Conservation (phyloP, 1,284 basidiomycete genomes). For the Termitomyces sp. region DNA sequence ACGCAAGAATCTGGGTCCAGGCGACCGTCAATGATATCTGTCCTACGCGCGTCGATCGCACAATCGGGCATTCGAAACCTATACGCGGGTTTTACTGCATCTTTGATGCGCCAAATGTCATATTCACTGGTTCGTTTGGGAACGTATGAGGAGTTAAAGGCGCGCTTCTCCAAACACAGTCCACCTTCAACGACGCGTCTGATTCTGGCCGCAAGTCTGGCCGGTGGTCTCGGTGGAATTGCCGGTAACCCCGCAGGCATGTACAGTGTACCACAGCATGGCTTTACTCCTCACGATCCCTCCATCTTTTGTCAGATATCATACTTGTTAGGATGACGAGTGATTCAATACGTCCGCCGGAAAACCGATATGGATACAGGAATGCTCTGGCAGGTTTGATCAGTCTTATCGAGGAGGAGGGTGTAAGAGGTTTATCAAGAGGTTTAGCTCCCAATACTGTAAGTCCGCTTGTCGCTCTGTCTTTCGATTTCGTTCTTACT, state of each 20-base stretch:
- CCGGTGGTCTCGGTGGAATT: slow-evolving; percentile 76
- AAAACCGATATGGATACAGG: slow-evolving; percentile 71
- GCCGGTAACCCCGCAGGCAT: slow-evolving; percentile 78
- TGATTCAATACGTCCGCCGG: slow-evolving; percentile 70
- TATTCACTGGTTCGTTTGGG: slow-evolving; percentile 87
- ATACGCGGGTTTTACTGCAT: slow-evolving; percentile 82
- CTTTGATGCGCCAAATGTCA: slow-evolving; percentile 86
- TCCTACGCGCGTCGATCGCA: slow-evolving; percentile 52
- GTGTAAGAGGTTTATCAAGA: slow-evolving; percentile 62
- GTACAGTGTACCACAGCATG: slow-evolving; percentile 13
- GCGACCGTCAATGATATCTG: slow-evolving; percentile 51
- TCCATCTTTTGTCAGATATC: slow-evolving; percentile 43
- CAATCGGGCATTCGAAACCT: slow-evolving; percentile 67
- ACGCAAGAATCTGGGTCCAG: slow-evolving; percentile 47
- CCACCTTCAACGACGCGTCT: slow-evolving; percentile 48
- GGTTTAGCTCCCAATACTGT: slow-evolving; percentile 82
- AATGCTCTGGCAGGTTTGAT: slow-evolving; percentile 71
- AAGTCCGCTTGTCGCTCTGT: slow-evolving; percentile 10
- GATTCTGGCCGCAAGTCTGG: slow-evolving; percentile 60
- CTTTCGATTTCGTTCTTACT: slow-evolving; percentile 1
- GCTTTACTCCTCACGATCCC: background rate
- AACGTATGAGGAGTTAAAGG: slow-evolving; percentile 76
- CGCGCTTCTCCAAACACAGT: slow-evolving; percentile 43
- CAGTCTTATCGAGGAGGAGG: slow-evolving; percentile 66
- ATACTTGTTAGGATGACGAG: slow-evolving; percentile 87